These are phyloP conservation scores for Penicillium sp. DNA, from an alignment of 2,329 filamentous ascomycete species.

Conservation along the genomic window DNA sequence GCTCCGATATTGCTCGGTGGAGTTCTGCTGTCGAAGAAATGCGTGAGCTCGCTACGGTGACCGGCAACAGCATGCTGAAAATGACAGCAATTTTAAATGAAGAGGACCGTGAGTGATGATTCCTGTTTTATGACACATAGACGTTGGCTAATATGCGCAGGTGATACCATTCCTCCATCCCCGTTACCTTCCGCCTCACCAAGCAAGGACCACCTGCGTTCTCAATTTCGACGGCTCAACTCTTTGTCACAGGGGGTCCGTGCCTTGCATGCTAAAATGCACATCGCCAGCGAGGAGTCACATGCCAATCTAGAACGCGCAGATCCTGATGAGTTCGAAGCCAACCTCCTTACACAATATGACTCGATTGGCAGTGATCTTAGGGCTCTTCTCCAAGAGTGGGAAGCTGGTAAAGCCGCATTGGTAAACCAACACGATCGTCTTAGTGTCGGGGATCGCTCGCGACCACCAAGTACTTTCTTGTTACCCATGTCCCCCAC, in stretches of 20 bases:
- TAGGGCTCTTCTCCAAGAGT: slow-evolving; percentile 73
- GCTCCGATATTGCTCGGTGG: slow-evolving; percentile 75
- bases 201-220: slow-evolving; percentile 77
- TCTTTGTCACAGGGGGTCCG: slow-evolving; percentile 87
- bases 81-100: slow-evolving; percentile 70
- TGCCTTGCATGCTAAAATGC: slow-evolving; percentile 90
- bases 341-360: slow-evolving; percentile 81
- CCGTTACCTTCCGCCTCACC: slow-evolving; percentile 67
- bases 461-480: slow-evolving; percentile 50
- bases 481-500: slow-evolving; percentile 45
- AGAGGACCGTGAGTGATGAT: slow-evolving; percentile 65
- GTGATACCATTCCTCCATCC: slow-evolving; percentile 48
- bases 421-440: slow-evolving; percentile 78
- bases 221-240: slow-evolving; percentile 83
- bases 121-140: background rate
- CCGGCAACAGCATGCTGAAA: slow-evolving; percentile 61
- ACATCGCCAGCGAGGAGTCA: slow-evolving; percentile 85
- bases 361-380: slow-evolving; percentile 91
- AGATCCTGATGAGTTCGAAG: slow-evolving; percentile 67
- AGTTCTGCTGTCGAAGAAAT: slow-evolving; percentile 74
- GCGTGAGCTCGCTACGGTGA: slow-evolving; percentile 60
- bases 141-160: slow-evolving; percentile 23
- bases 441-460: slow-evolving; percentile 65
- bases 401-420: slow-evolving; percentile 83
- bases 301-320: slow-evolving; percentile 74